These are phyloP conservation scores for Phoenix roebelenii DNA, from an alignment of 176 grass and related monocot species.

Conservation along the genomic window DNA sequence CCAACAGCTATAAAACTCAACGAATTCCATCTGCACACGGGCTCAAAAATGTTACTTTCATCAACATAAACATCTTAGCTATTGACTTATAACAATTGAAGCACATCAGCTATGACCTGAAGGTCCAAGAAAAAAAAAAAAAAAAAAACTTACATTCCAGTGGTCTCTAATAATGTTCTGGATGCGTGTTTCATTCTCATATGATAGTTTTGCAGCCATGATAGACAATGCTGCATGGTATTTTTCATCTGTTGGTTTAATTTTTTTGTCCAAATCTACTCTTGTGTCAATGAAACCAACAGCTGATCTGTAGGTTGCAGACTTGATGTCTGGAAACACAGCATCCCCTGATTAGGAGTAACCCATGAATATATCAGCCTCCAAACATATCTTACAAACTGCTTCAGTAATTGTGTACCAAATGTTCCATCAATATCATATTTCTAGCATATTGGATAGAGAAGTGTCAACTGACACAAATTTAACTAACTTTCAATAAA, in stretches of 20 bases:
- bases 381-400: neutral
- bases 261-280: constrained; percentile 53
- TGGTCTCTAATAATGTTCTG: constrained; percentile 23
- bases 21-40: constrained; percentile 51
- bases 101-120: neutral
- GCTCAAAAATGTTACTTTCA: neutral
- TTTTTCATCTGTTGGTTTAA: constrained; percentile 27
- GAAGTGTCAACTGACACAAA: too few relatives aligned
- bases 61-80: neutral
- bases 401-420: neutral
- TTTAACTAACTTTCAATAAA: too few relatives aligned
- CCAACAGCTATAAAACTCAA: constrained; percentile 67
- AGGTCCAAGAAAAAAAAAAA: neutral
- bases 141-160: constrained; percentile 36
- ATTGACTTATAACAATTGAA: neutral
- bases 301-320: constrained; percentile 36
- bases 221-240: constrained; percentile 61
- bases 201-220: constrained; percentile 73
- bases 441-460: too few relatives aligned
- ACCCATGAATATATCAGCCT: too few relatives aligned
- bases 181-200: constrained; percentile 57
- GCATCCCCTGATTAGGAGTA: constrained; percentile 32
- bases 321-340: constrained; percentile 36
- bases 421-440: too few relatives aligned
- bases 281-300: constrained; percentile 50